Conservation (phyloP, 768 basidiomycete species). For the Psilocybe azurescens region DNA sequence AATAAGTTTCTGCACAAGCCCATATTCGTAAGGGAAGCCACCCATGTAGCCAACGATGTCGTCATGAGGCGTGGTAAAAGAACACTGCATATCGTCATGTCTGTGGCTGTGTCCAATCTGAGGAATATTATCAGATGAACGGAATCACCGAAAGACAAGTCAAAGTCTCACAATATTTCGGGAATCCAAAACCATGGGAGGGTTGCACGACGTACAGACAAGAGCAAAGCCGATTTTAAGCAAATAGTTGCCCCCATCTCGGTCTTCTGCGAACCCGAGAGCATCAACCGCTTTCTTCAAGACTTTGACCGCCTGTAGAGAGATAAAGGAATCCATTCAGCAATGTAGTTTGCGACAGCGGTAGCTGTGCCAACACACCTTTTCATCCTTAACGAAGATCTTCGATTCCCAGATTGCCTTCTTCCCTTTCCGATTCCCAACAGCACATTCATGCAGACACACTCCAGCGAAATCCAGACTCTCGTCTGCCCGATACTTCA, state of each 20-base stretch:
- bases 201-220: slow-evolving; percentile 55
- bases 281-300: slow-evolving; percentile 43
- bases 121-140: background rate
- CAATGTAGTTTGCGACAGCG: background rate
- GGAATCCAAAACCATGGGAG: slow-evolving; percentile 53
- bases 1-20: slow-evolving; percentile 11
- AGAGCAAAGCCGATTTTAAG: slow-evolving; percentile 34
- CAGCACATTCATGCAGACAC: slow-evolving; percentile 63
- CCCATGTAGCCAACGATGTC: slow-evolving; percentile 16
- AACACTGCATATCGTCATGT: slow-evolving; percentile 53
- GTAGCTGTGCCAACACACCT: slow-evolving; percentile 39
- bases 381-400: slow-evolving; percentile 62
- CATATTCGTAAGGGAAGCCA: slow-evolving; percentile 23
- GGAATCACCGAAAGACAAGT: background rate
- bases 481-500: slow-evolving; percentile 38
- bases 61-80: slow-evolving; percentile 12
- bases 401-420: slow-evolving; percentile 49
- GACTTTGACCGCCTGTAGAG: slow-evolving; percentile 50
- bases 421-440: slow-evolving; percentile 24
- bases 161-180: slow-evolving; percentile 47
- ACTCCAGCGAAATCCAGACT: slow-evolving; percentile 63
- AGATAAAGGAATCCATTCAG: background rate
- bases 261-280: slow-evolving; percentile 31
- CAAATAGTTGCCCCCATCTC: slow-evolving; percentile 31
- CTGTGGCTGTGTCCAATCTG: slow-evolving; percentile 69